Evolutionary conservation across 2,329 filamentous ascomycete species (phyloP), one percentile per base, ranked within the genome.

Genomic region (Phaeomoniella chlamydospora): DNA sequence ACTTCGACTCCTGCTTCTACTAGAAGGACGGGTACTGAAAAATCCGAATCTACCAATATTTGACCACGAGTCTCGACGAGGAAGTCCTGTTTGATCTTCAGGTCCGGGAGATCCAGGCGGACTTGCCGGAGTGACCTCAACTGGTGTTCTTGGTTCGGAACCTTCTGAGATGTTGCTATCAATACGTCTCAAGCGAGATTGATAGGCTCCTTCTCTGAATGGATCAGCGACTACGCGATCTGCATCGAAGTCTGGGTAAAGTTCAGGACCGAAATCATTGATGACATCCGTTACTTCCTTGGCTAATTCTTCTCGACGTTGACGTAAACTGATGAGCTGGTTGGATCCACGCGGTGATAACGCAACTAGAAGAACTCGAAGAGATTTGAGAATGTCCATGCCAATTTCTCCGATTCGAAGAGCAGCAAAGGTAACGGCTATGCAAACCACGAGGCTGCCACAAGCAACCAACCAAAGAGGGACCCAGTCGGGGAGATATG

Each of bases 321-420:
- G 62, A 39, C 85, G 77, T 35, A 98, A 71, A 47, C 79, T 80
- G 43, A 83, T 73, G 34, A 98, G 74, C 39, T 80, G 84, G 61
- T 87, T 93, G 54, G 77, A 80, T 2, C 83, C 88, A 3, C 77
- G 76, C 2, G 90, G 90, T 48, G 81, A 80, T 49, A 96, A 70
- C 44, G 83, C 90, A 19, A 94, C 68, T 32, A 93, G 66, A 6
- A 98, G 72, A 4, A 90, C 90, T 6, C 85, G 75, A 12, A 98
- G 70, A 0, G 88, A 96, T 60, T 96, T 98, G 62, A 90, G 66
- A 38, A 98, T 94, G 53, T 98, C 90, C 86, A 98, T 94, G 36
- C 88, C 90, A n/a, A 93, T 80, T 61, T 98, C 90, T 33, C 90
- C 90, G 45, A 96, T 93, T 9, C 90, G 80, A 36, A 98, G 75